Evolutionary conservation across 2,329 filamentous ascomycete genomes (phyloP), one percentile per base, ranked within the genome.

Genomic region (Fusarium fujikuroi): DNA sequence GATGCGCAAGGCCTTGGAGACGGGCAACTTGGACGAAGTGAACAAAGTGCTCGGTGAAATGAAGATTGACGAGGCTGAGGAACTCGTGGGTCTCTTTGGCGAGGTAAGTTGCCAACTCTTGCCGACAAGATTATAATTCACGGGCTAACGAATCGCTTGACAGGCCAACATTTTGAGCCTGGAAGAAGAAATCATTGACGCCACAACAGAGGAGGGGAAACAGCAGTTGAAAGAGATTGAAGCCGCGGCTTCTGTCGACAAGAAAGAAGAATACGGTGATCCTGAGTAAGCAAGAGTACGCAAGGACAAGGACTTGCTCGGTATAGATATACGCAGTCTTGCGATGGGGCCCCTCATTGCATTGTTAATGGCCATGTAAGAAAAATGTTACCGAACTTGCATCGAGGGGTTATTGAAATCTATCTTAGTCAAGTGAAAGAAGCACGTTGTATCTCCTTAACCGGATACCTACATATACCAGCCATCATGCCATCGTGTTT

Each of bases 181-280:
- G 57, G 95, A 98, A 81, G 92, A 97, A 79, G 92, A 97, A 56
- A 94, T 99, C 58, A 97, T 99, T 75, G 96, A 99, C 83, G 94
- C 95, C 2, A 99, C 95, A 50, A 97, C 95, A 5, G 92, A 95
- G 79, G 92, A 96, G 80, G 95, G 95, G 7, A 89, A 92, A 85
- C 89, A 91, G 80, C 91, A 91, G 79, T 86, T 95, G 76, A 92
- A 93, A 83, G 90, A 95, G 74, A 88, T 97, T 68, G 92, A 94
- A 81, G 87, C 88, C 32, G 82, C 82, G 46, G 80, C 81, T 21
- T 76, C 76, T 21, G 80, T 76, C 10, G 78, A 78, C 39, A 76
- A 71, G 16, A 77, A 77, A 60, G 71, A 72, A 23, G 73, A 79
- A 23, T 70, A 75, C 25, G 67, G 59, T 18, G 85, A 86, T 66